A percentile compares a stretch with the other conserved stretches of the same genome.
Evolutionary conservation across 352 stramenopile species (phyloP).

Genomic region (Phytophthora citrophthora): DNA sequence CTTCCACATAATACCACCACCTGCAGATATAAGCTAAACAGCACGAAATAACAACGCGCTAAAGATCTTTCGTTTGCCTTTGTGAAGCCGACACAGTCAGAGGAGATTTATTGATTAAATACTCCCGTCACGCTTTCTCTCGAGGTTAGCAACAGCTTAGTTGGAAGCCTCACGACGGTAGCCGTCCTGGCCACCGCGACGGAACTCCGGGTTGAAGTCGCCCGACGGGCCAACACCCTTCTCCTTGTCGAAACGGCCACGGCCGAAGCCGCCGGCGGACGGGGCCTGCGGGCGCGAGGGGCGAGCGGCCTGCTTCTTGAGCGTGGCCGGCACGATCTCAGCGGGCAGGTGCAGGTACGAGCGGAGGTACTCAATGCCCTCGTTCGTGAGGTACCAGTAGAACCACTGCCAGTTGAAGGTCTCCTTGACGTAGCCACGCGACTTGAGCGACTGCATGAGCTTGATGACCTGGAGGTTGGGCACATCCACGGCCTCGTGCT

Average conservation of each 20-base stretch:
- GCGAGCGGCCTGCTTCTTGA: slow-evolving; percentile 96
- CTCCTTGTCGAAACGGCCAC: slow-evolving; percentile 90
- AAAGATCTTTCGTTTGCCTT: slow-evolving; percentile 25
- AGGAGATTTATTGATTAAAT: slow-evolving; percentile 80
- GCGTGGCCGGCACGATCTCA: slow-evolving; percentile 98
- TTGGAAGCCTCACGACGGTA: slow-evolving; percentile 89
- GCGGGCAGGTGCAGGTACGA: slow-evolving; percentile 97
- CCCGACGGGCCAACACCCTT: slow-evolving; percentile 88
- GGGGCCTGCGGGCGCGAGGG: slow-evolving; percentile 82
- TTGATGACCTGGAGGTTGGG: slow-evolving; percentile 99
- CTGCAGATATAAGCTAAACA: background rate
- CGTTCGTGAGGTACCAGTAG: slow-evolving; percentile 99
- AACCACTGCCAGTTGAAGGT: slow-evolving; percentile 99
- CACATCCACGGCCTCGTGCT: slow-evolving; percentile 98
- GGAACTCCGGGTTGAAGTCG: slow-evolving; percentile 91
- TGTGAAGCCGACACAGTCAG: slow-evolving; percentile 75
- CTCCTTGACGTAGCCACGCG: slow-evolving; percentile 96
- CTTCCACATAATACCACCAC: background rate
- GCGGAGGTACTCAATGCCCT: slow-evolving; percentile 99
- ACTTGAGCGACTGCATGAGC: slow-evolving; percentile 98
- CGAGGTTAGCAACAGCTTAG: slow-evolving; percentile 55
- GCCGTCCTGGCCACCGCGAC: slow-evolving; percentile 81
- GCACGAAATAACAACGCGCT: slow-evolving; percentile 2
- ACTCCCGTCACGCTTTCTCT: slow-evolving; percentile 55
- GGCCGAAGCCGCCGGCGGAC: slow-evolving; percentile 77